Evolutionary conservation across 345 rosid genomes (phyloP), one percentile per base, ranked within the genome.

Genomic region (Hevea brasiliensis): DNA sequence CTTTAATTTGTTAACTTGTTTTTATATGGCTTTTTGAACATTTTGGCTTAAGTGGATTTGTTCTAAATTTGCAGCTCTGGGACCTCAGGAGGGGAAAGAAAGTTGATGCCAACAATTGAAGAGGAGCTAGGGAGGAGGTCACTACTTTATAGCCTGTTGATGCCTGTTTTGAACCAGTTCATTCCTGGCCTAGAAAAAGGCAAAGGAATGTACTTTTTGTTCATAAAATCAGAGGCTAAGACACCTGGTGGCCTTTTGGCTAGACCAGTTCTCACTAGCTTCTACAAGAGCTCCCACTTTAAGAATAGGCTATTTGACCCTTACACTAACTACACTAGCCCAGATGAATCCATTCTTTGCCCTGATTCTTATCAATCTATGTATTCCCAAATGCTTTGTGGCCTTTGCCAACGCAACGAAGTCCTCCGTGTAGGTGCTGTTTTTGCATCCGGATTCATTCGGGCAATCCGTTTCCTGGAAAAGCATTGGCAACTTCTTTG

Each of bases 81-180:
- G 42, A 94, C 99, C 18, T 94, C 99, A 59, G 99, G 92, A 42
- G 89, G 87, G n/a, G 87, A 86, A 67, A 84, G 89, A 70, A 86
- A 86, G 72, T 17, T 86, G 87, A 86, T 86, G 89, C 89, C 89
- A 15, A 84, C 89, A 9, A 86, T 84, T 35, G 86, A 70, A 47
- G 87, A 86, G 27, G 89, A 86, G n/a, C 74, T 84, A 7, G 81
- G 20, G 18, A 82, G 89, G 67, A 86, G 86, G 74, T 82, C 89
- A 55, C 68, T 79, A 77, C 82, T 86, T 44, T 86, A 86, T 54
- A 77, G 86, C 79, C 74, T 86, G 14, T 50, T 84, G 82, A 86
- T 86, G 89, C 89, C 89, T 11, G 87, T 86, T 27, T 77, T 86
- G 85, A 76, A 45, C 78, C 84, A 84, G 50, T 86, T 74, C 71